Conservation (phyloP, 2,329 filamentous ascomycete species). For the Fusarium setosum region DNA sequence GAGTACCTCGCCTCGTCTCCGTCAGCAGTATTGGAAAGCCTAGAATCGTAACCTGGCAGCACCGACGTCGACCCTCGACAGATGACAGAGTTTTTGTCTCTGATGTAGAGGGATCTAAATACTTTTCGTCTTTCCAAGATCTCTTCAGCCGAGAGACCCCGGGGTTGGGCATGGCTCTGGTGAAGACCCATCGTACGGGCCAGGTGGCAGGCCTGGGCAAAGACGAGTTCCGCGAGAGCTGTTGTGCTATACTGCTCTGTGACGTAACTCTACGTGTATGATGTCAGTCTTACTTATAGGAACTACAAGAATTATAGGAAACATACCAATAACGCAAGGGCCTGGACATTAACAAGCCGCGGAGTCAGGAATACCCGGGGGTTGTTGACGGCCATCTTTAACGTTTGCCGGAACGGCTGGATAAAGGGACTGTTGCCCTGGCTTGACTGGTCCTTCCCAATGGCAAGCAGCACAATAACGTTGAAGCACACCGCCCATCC, state of each 20-base stretch:
- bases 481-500: conserved; percentile 43
- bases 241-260: conserved; percentile 42
- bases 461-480: conserved; percentile 37
- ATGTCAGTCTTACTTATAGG: neutral
- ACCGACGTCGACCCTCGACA: conserved; percentile 36
- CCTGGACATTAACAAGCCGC: conserved; percentile 41
- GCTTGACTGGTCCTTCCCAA: conserved; percentile 35
- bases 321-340: conserved; percentile 39
- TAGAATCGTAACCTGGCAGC: conserved; percentile 33
- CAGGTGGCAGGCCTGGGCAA: conserved; percentile 41
- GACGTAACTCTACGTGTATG: conserved; percentile 35
- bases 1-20: conserved; percentile 13
- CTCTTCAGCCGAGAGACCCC: conserved; percentile 11
- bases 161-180: conserved; percentile 26
- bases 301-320: too few species aligned
- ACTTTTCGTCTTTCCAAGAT: conserved; percentile 36
- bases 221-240: conserved; percentile 37
- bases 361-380: conserved; percentile 40
- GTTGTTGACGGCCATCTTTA: conserved; percentile 42
- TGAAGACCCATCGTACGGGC: conserved; percentile 43
- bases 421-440: conserved; percentile 40
- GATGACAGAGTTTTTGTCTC: conserved; percentile 39
- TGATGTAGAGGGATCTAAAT: conserved; percentile 40
- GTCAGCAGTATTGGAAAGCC: neutral
- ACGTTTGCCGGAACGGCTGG: conserved; percentile 40